Base-by-base conservation (phyloP, 1,284 basidiomycete species). In the Cutaneotrichosporon arboriforme region DNA sequence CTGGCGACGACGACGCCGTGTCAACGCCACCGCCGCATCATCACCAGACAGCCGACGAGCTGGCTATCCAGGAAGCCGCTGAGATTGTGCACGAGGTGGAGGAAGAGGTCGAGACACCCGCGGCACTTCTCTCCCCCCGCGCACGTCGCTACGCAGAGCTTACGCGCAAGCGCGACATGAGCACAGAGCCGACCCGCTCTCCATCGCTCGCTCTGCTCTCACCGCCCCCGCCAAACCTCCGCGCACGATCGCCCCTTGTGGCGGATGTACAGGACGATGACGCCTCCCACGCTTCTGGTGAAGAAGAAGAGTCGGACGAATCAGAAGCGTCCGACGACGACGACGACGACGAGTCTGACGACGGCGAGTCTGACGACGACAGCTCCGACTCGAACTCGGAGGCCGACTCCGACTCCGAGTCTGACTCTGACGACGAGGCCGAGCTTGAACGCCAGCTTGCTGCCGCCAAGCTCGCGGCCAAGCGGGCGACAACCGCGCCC, bases 361-460 rank as follows among this genome's bases (percentile, higher is more conserved):
- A 4, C 46, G 26, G 33, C 4, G 37, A 20, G 26, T 46, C 47
- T 9, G 47, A 49, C 31, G 37, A 34, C n/a, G 41, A 44, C 8
- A 41, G 39, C 2, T 39, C 33, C 12, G 52, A 44, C 17, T 50
- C 53, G 23, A 33, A 37, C 9, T 60, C 57, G 4, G 55, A 48
- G 1, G 50, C 55, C 3, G 56, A 48, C 15, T 46, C 47, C 12
- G 46, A 41, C 20, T 42, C n/a, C 47, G 45, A 45, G 44, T 35
- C 23, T 21, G 44, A 51, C 17, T 41, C 47, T n/a, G 48, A 49
- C 4, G 61, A 67, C 23, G 61, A 78, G 41, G 83, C 83, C 63
- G 83, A 84, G 54, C 76, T 89, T 2, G 78, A 85, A 37, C 81
- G 80, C 10, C 74, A 88, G 0, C 74, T 89, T 13, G 23, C 79